phyloP scores from a whole-genome alignment of 2,329 filamentous ascomycete genomes.

The Trichoderma pleuroti region DNA sequence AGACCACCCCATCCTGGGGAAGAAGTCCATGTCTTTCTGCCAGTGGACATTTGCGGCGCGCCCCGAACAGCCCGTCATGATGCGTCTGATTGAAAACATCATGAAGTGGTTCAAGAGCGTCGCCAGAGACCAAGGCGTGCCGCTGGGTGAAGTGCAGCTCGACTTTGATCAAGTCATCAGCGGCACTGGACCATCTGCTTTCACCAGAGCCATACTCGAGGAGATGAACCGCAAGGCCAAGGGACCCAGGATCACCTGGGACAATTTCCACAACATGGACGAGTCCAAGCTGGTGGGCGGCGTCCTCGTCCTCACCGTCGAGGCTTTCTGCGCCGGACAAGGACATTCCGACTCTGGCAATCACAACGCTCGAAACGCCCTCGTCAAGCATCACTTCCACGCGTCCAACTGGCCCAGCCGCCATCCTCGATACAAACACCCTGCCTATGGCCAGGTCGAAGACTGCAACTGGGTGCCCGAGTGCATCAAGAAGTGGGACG shows the following conservation, averaged over 20 bases:
- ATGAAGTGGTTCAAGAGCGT: constrained; percentile 62
- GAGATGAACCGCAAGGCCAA: constrained; percentile 54
- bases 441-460: constrained; percentile 67
- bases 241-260: constrained; percentile 51
- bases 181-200: constrained; percentile 69
- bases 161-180: constrained; percentile 71
- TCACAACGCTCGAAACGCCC: constrained; percentile 60
- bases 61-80: constrained; percentile 64
- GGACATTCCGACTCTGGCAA: constrained; percentile 71
- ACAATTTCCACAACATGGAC: constrained; percentile 60
- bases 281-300: constrained; percentile 64
- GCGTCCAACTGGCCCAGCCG: constrained; percentile 67
- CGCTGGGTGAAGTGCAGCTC: constrained; percentile 58
- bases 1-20: constrained; percentile 62
- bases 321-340: constrained; percentile 69
- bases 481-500: constrained; percentile 64
- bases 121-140: constrained; percentile 54
- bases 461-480: constrained; percentile 65
- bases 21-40: constrained; percentile 67
- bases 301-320: constrained; percentile 65
- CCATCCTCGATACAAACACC: constrained; percentile 65
- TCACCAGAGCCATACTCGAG: constrained; percentile 61
- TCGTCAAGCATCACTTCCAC: constrained; percentile 73
- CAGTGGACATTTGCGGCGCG: constrained; percentile 75
- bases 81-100: constrained; percentile 65